Percentiles rank a stretch among this genome's conserved stretches.
Conservation (phyloP, 2,329 filamentous ascomycete species). For the Arachnomyces sp. region DNA sequence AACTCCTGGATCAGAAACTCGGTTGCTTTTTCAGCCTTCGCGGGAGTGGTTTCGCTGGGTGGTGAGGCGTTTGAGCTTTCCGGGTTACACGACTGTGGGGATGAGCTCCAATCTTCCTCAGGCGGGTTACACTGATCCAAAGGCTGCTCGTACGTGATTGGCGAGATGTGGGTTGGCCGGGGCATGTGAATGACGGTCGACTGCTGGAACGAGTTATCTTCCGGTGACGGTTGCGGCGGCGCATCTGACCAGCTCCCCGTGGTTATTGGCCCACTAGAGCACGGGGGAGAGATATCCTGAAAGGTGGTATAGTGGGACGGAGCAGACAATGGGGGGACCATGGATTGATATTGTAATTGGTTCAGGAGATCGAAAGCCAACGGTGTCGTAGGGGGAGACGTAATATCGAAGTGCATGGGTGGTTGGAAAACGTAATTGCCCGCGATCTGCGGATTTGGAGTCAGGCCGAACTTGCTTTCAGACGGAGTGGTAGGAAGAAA, state of each 20-base stretch:
- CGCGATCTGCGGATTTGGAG: conserved; percentile 22
- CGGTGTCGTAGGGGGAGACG: conserved; percentile 38
- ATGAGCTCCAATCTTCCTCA: conserved; percentile 22
- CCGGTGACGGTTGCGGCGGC: conserved; percentile 33
- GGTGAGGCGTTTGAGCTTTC: conserved; percentile 23
- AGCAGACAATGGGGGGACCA: conserved; percentile 34
- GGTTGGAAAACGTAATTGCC: conserved; percentile 29
- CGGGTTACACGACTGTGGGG: conserved; percentile 25
- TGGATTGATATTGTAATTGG: conserved; percentile 28
- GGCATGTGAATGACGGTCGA: conserved; percentile 23
- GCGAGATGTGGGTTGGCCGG: conserved; percentile 28
- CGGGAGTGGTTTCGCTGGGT: conserved; percentile 14
- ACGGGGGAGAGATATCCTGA: conserved; percentile 30
- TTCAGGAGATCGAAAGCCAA: conserved; percentile 30
- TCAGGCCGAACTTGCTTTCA: conserved; percentile 30
- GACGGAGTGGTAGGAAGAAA: conserved; percentile 33
- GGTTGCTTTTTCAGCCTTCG: conserved; percentile 24
- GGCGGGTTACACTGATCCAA: conserved; percentile 21
- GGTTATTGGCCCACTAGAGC: conserved; percentile 30
- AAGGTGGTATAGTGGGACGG: conserved; percentile 36
- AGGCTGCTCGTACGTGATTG: conserved; percentile 30
- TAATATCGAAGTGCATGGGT: conserved; percentile 33
- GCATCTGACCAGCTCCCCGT: conserved; percentile 35
- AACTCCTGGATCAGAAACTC: conserved; percentile 40
- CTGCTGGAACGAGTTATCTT: conserved; percentile 24